Conservation (phyloP, 805 yeast species). For the Myxozyma monticola region DNA sequence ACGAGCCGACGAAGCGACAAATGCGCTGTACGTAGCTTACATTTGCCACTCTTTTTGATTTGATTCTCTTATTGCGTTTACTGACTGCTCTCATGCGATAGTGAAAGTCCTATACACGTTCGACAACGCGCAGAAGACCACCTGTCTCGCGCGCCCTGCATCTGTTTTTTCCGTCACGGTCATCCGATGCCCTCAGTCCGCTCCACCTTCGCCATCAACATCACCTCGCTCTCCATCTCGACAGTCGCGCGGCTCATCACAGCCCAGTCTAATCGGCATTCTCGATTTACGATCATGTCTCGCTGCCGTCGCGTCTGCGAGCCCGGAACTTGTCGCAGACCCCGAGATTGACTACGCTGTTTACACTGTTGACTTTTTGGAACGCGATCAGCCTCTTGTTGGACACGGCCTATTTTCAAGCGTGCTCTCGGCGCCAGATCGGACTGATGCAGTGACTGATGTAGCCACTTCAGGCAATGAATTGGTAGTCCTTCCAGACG, state of each 20-base stretch:
- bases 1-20: too few species aligned
- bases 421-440: slow-evolving; percentile 10
- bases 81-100: too few species aligned
- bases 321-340: slow-evolving; percentile 42
- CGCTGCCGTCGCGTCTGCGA: slow-evolving; percentile 37
- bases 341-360: slow-evolving; percentile 42
- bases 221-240: not conserved
- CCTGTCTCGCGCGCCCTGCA: slow-evolving; percentile 40
- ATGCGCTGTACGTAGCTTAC: too few species aligned
- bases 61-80: too few species aligned
- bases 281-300: slow-evolving; percentile 39
- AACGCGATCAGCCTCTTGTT: slow-evolving; percentile 42
- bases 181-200: slow-evolving; percentile 15
- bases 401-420: slow-evolving; percentile 44
- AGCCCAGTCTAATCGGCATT: slow-evolving; percentile 34
- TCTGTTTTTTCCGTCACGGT: slow-evolving; percentile 32
- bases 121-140: slow-evolving; percentile 37
- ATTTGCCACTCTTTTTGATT: too few species aligned
- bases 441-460: not conserved
- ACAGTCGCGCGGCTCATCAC: not conserved
- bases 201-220: slow-evolving; percentile 6
- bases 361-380: slow-evolving; percentile 43
- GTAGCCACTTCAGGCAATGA: not conserved
- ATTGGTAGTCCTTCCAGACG: slow-evolving; percentile 3
- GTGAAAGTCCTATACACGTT: slow-evolving; percentile 44